A percentile compares a stretch with the other conserved stretches of the same genome.
Evolutionary conservation across 306 rosid genomes (phyloP).

Genomic region (Glycyrrhiza uralensis): DNA sequence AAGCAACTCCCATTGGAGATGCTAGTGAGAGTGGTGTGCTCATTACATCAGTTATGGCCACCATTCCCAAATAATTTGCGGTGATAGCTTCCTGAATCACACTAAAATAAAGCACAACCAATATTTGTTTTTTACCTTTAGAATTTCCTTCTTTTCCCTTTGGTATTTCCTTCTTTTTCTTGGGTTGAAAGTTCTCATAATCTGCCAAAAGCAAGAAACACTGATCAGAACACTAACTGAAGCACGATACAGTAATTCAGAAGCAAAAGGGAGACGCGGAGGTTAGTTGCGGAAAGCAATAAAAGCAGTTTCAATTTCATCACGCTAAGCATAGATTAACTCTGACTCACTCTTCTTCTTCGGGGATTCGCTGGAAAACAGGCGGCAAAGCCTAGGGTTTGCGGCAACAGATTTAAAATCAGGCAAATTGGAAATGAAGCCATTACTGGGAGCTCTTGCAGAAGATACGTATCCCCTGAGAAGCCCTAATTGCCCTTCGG

Average conservation of each 20-base stretch:
- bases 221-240: constrained; percentile 7
- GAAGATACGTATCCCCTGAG: constrained; percentile 53
- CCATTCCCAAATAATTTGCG: constrained; percentile 20
- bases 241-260: no score
- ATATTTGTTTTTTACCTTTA: constrained; percentile 58
- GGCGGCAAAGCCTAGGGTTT: constrained; percentile 58
- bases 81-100: not conserved
- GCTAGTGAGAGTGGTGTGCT: not conserved
- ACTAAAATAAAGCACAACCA: not conserved
- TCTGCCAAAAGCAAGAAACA: constrained; percentile 41
- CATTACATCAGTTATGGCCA: not conserved
- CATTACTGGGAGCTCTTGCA: constrained; percentile 33
- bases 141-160: constrained; percentile 76
- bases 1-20: no score
- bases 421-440: constrained; percentile 37
- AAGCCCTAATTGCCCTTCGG: constrained; percentile 58
- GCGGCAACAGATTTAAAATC: constrained; percentile 48
- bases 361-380: constrained; percentile 77
- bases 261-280: not conserved
- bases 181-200: constrained; percentile 85
- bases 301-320: not conserved
- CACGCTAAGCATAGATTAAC: not conserved
- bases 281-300: not conserved
- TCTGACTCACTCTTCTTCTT: constrained; percentile 87
- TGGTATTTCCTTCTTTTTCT: constrained; percentile 80